Base-by-base conservation (phyloP, 1,284 basidiomycete genomes). In the Malassezia cuniculi region DNA sequence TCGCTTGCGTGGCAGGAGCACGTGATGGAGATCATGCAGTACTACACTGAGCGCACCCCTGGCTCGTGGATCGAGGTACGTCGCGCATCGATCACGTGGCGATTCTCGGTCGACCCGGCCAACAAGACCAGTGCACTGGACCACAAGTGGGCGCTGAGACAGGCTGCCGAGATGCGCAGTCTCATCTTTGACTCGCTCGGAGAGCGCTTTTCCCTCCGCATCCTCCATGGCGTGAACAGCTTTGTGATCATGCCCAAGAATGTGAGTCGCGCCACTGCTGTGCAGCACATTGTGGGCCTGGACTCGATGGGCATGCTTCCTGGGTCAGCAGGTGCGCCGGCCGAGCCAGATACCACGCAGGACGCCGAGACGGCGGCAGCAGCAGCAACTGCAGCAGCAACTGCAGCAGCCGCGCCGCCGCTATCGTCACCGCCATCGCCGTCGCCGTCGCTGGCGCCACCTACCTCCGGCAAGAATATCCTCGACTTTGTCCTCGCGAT, bases 1-100 rank as follows among this genome's bases (percentile, higher is more conserved):
- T 81, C 84, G 60, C 68, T 83, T 58, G 76, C 76, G 1, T 85
- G 83, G 83, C 84, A 82, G 68, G 71, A 68, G 8, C 72, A 80
- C 0, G 84, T 82, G 60, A 66, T 81, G 36, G 82, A 86, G 68
- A 85, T 86, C 45, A 68, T 66, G 9, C 32, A 39, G 2, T 59
- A 86, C 81, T 87, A 85, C 70, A 78, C 81, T 2, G 83, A 87
- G 68, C 78, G 84, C 19, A 86, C 84, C 1, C 82, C 84, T 0
- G 81, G 80, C 7, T 78, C 82, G 6, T 82, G 81, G 63, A 75
- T 85, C 29, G 82, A 86, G 54, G 81, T 85, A 61, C 76, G 83
- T n/a, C 78, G 80, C 22, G 80, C 83, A 0, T 83, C 81, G 5
- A 70, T 86, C 46, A 76, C 83, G 4, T 86, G 82, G 82, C 75